Percentiles rank a stretch among this genome's conserved stretches.
These are phyloP conservation scores for Microcera coccophila DNA, from an alignment of 2,329 filamentous ascomycete species.

Conservation along the genomic window DNA sequence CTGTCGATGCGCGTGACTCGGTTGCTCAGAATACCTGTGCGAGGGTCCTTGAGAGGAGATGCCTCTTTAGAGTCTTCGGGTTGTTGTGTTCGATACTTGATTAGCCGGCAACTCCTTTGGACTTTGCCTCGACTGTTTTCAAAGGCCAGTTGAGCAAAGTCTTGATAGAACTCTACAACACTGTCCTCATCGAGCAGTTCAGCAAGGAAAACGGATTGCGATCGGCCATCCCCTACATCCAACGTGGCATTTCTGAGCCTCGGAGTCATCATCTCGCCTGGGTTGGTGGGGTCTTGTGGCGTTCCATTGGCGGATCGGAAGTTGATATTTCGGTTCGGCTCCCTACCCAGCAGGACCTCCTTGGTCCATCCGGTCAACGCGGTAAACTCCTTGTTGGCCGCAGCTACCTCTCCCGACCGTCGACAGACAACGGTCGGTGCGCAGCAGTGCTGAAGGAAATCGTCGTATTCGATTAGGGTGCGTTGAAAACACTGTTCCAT, in stretches of 20 bases:
- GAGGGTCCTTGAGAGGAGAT: slow-evolving; percentile 43
- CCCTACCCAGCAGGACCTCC: slow-evolving; percentile 80
- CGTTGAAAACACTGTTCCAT: slow-evolving; percentile 98
- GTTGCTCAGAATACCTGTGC: slow-evolving; percentile 50
- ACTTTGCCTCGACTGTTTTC: slow-evolving; percentile 84
- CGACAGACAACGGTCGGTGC: slow-evolving; percentile 90
- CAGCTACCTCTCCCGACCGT: slow-evolving; percentile 89
- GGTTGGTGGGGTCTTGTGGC: slow-evolving; percentile 29
- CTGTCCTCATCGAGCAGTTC: slow-evolving; percentile 92
- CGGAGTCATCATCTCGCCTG: slow-evolving; percentile 48
- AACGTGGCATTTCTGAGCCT: slow-evolving; percentile 44
- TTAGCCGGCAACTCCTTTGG: slow-evolving; percentile 75
- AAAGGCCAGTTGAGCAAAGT: slow-evolving; percentile 89
- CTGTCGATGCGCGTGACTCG: slow-evolving; percentile 62
- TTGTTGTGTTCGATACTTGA: slow-evolving; percentile 83
- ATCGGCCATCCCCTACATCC: slow-evolving; percentile 45
- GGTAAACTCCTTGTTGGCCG: slow-evolving; percentile 95
- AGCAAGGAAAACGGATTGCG: slow-evolving; percentile 81
- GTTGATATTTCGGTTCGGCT: slow-evolving; percentile 84
- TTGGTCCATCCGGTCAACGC: slow-evolving; percentile 92
- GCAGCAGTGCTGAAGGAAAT: slow-evolving; percentile 82
- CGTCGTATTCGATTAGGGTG: slow-evolving; percentile 87
- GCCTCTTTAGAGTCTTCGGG: slow-evolving; percentile 40
- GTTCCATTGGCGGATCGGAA: slow-evolving; percentile 44
- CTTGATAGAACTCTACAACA: slow-evolving; percentile 91